phyloP scores from a whole-genome alignment of 2,329 filamentous ascomycete genomes.

The Xylariaceae sp. region DNA sequence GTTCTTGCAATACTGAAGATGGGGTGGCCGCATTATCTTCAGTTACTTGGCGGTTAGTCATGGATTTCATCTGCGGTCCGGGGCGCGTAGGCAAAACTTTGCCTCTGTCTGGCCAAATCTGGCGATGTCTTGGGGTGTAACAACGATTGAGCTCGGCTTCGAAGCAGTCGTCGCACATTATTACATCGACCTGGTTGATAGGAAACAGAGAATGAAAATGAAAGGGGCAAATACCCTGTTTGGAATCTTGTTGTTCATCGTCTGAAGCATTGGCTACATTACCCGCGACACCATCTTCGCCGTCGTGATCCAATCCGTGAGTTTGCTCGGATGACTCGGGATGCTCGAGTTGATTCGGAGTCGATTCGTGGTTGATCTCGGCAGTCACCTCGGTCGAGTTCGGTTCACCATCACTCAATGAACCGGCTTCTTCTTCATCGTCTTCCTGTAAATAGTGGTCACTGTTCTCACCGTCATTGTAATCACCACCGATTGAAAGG shows the following conservation, averaged over 20 bases:
- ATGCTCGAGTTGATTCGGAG: not conserved
- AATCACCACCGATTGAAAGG: constrained; percentile 9
- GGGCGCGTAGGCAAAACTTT: constrained; percentile 7
- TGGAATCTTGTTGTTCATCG: constrained; percentile 23
- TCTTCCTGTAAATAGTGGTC: constrained; percentile 19
- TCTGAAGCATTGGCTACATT: constrained; percentile 21
- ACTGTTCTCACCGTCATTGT: constrained; percentile 18
- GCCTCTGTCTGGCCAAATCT: constrained; percentile 6
- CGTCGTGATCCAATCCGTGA: constrained; percentile 6
- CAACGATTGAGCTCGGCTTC: constrained; percentile 14
- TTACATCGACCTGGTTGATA: constrained; percentile 7
- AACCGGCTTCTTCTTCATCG: constrained; percentile 10
- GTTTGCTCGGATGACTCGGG: not conserved
- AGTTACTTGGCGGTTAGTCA: constrained; percentile 20
- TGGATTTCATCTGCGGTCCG: constrained; percentile 3
- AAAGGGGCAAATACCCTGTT: constrained; percentile 28
- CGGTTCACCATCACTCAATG: constrained; percentile 23
- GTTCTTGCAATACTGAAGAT: constrained; percentile 10
- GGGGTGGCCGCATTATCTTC: constrained; percentile 22
- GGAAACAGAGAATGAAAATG: constrained; percentile 2
- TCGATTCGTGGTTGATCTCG: not conserved
- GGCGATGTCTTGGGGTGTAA: constrained; percentile 4
- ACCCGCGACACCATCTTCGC: constrained; percentile 10
- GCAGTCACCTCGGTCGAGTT: constrained; percentile 4
- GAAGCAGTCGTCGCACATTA: constrained; percentile 19